Evolutionary conservation across 768 basidiomycete genomes (phyloP), one percentile per base, ranked within the genome.

Genomic region (Lactarius quietus): DNA sequence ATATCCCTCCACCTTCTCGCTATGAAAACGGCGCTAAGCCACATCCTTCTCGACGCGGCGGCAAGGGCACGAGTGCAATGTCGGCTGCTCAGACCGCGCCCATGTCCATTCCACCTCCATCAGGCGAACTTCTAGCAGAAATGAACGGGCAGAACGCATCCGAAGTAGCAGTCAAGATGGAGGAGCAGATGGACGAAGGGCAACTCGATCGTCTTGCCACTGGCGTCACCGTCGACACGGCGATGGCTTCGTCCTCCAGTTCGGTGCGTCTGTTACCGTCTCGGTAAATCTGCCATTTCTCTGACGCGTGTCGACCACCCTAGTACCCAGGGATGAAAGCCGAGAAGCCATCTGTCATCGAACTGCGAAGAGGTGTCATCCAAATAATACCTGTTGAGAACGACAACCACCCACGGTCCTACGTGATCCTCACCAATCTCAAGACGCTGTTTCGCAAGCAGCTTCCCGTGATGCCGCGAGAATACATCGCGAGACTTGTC

Each of bases 401-500:
- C 69, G 90, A 96, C 72, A 80, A 82, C 29, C 77, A 86, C 53
- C 86, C 90, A 3, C 85, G 87, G 35, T 92, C 92, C 2, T 78
- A 89, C 31, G 84, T 98, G 61, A 87, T 98, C 64, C 84, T 98
- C 60, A 93, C 94, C 4, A 93, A 93, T n/a, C 81, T 98, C 64
- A 98, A 98, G 78, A 95, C 93, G 10, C 86, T 98, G 18, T 98
- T 99, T 73, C 96, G 97, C 73, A 92, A 92, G 70, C 97, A 99
- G 75, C 78, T 99, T 2, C 97, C 97, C 8, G 98, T 98, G 77
- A 98, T 99, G 97, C 97, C 97, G 15, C 82, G 94, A 72, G 97
- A 98, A 74, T 99, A 99, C 73, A 98, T 99, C 70, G 93, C 97
- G 4, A 86, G 97, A 28, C 83, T 98, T 31, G 96, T 98, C 1